Base-by-base conservation (phyloP, 306 rosid species). In the Dicorynia guianensis region DNA sequence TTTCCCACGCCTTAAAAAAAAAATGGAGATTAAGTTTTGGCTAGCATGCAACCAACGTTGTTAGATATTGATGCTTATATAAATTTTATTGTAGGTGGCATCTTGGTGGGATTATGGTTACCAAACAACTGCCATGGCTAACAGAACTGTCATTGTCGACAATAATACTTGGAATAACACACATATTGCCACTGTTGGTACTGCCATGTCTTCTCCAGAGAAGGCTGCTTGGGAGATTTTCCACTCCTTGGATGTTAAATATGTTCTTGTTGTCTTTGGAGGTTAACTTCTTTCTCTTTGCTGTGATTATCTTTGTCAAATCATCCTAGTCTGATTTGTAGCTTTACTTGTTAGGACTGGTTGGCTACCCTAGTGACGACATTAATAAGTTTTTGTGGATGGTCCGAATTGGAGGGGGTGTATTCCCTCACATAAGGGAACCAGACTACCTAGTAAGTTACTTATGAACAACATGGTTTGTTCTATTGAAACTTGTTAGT, bases 71-170 rank as follows among this genome's bases (percentile, higher is more conserved):
- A 64, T 46, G 63, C 73, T 63, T 53, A 52, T 70, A 63, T 18
- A 20, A 75, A 70, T 53, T 55, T 63, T 76, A 54, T 81, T 83
- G 63, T 77, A 96, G 99, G 99, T 96, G 85, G 99, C 99, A 5
- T 96, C 99, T 63, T 96, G 99, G 99, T 96, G 99, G 99, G 99
- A 96, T 68, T 96, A 96, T 78, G 99, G 99, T 48, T 96, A 96
- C 81, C 99, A 96, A 88, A 96, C 99, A 60, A 96, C 99, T 78
- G 99, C 99, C 61, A 96, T 96, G 99, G 99, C 99, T 68, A 96
- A 96, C 68, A 97, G 99, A 35, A 96, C 99, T 38, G 99, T 96
- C 84, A 96, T 96, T 69, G 99, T 96, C 66, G 99, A 96, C 88
- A 96, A 96, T 69, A 96, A 96, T 76, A 96, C 99, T 67, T 96